Evolutionary conservation across 208 protist species (phyloP), one percentile per base, ranked within the genome.

Genomic region (Willaertia magna): DNA sequence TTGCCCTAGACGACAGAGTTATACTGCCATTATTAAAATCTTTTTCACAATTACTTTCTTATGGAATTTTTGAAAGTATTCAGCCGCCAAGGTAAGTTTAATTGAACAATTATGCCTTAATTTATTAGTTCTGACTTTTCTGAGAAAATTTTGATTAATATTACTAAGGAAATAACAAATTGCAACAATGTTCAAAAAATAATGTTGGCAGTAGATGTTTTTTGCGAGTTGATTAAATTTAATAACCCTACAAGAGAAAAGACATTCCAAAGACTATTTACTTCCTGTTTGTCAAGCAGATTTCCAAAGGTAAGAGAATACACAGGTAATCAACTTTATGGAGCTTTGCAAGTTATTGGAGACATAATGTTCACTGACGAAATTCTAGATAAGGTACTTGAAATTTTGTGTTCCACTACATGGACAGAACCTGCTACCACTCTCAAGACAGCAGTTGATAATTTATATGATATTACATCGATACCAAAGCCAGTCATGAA

Each of bases 291-390:
- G 7, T 18, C 51, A 20, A 95, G 92, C 79, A 93, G 93, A 74
- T 97, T 95, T 86, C 95, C 95, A 0, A 96, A 96, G 90, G 95
- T 97, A 42, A 92, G 95, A 6, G 91, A 92, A 7, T 92, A 91
- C 49, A 91, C 94, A 86, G 94, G 88, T 20, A 89, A 90, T 34
- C 92, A 96, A 76, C 90, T 97, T 39, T 96, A 97, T 89, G 94
- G 93, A 44, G 89, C 94, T 12, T 88, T 97, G 40, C 88, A 96
- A 18, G 88, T 95, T 16, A 84, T 92, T 78, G 74, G 74, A 7
- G 74, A 78, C 26, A 26, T 26, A 44, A 39, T 78, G 6, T 39
- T 78, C 34, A 40, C 22, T 0, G 43, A 81, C 34, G 76, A 81
- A 81, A 4, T 34, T 1, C 11, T 51, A 11, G 76, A 81, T 18